phyloP scores from a whole-genome alignment of 2,329 filamentous ascomycete genomes.

The Phaeosphaeria sp. region DNA sequence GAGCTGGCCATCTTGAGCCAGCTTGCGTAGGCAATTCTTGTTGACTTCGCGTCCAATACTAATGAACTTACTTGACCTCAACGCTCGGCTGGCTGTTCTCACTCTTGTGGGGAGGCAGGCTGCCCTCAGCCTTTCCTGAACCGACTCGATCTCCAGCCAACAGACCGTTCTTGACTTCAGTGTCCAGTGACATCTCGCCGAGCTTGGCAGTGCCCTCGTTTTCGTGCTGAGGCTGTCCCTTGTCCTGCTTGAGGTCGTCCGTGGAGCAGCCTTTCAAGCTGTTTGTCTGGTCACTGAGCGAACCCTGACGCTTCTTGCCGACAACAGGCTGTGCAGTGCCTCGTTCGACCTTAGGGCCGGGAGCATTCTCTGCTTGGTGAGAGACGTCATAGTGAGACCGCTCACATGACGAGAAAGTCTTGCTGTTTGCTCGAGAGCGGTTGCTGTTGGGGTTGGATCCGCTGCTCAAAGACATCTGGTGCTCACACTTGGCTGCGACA shows the following conservation, averaged over 20 bases:
- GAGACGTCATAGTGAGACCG: conserved; percentile 41
- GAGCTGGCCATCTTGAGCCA: too few species aligned
- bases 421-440: conserved; percentile 18
- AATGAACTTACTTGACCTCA: neutral
- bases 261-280: conserved; percentile 6
- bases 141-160: neutral
- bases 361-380: conserved; percentile 32
- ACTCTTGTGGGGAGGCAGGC: conserved; percentile 5
- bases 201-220: conserved; percentile 7
- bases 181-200: conserved; percentile 5
- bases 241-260: conserved; percentile 8
- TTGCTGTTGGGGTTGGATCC: conserved; percentile 3
- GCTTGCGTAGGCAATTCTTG: neutral
- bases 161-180: neutral
- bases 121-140: neutral
- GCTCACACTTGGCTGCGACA: conserved; percentile 42
- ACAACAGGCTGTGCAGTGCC: conserved; percentile 28
- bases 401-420: conserved; percentile 24
- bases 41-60: neutral
- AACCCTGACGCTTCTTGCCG: conserved; percentile 12
- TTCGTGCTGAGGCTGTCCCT: conserved; percentile 8
- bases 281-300: conserved; percentile 22
- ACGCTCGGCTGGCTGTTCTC: conserved; percentile 13
- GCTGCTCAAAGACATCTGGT: conserved; percentile 23
- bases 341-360: conserved; percentile 42